A percentile compares a stretch with the other conserved stretches of the same genome.
These are phyloP conservation scores for Naganishia sp. DNA, from an alignment of 1,284 basidiomycete genomes.

Conservation along the genomic window DNA sequence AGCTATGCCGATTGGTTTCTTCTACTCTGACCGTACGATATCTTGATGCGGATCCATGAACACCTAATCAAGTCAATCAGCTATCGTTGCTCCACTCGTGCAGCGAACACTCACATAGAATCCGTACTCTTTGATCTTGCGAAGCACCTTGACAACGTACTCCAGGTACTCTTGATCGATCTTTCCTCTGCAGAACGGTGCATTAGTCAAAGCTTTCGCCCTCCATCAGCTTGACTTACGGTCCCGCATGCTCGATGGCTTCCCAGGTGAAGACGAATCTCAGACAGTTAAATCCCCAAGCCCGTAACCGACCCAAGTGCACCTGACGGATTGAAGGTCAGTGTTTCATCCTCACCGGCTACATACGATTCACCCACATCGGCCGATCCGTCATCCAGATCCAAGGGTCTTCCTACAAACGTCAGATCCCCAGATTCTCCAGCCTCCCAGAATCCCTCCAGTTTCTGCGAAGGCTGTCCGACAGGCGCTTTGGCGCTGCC, in stretches of 20 bases:
- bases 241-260: constrained; percentile 86
- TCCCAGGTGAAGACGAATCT: constrained; percentile 95
- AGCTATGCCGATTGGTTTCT: not conserved
- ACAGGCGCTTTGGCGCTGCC: constrained; percentile 83
- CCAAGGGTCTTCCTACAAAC: constrained; percentile 76
- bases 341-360: no score
- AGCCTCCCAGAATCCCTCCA: constrained; percentile 84
- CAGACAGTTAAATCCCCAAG: constrained; percentile 95
- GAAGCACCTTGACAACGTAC: constrained; percentile 81
- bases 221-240: constrained; percentile 63
- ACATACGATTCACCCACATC: constrained; percentile 41
- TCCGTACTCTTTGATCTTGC: constrained; percentile 91
- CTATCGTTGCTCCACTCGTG: no score
- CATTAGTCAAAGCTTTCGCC: not conserved
- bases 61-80: constrained; percentile 51
- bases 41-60: constrained; percentile 98
- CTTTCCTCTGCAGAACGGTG: constrained; percentile 64
- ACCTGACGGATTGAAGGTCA: constrained; percentile 59
- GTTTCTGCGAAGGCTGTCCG: constrained; percentile 65
- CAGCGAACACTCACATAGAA: constrained; percentile 61
- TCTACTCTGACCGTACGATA: constrained; percentile 62
- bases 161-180: constrained; percentile 93
- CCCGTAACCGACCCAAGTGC: constrained; percentile 79
- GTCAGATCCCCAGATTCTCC: constrained; percentile 69
- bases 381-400: constrained; percentile 59